Base-by-base conservation (phyloP, 306 rosid genomes). In the Cicer yamashitae region DNA sequence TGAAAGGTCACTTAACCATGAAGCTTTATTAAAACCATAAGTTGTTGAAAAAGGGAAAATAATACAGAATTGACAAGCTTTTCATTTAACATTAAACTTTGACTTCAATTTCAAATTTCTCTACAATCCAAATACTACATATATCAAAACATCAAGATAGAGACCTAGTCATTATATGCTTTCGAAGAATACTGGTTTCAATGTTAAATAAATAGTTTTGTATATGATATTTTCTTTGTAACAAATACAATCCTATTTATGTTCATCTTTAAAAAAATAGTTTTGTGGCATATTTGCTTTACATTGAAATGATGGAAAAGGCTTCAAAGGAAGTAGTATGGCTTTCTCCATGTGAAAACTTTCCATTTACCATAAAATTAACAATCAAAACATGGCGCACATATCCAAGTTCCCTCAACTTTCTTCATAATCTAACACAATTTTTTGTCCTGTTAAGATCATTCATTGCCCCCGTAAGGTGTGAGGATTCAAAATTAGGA, bases 141-240 rank as follows among this genome's bases (percentile, higher is more conserved):
- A 71, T 10, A 63, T 69, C 47, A n/a, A 64, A 77, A 74, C 79
- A 77, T 44, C 69, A 54, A 70, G 41, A 74, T 52, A 59, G 43
- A 63, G 3, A 56, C 71, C 71, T 47, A 62, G 47, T 48, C 25
- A 59, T 64, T 70, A 51, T 12, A 39, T 15, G 38, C 17, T 53
- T 22, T 57, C 44, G 20, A 44, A 38, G 44, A 57, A 58, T 34
- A 50, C 53, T 18, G 54, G 54, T 59, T 68, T 73, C 46, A 30
- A 37, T 17, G 64, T 62, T 46, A 68, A 66, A 79, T 46, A 68
- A 66, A 79, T 45, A 22, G 77, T 64, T 47, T 76, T 70, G 68
- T 58, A 63, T 78, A 76, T 39, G 68, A 71, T 73, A 75, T n/a
- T 77, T 80, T 74, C 62, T 61, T 79, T 58, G n/a, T 40, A 73